These are phyloP conservation scores for Fistulinella prunicolor DNA, from an alignment of 768 basidiomycete species.

Conservation along the genomic window DNA sequence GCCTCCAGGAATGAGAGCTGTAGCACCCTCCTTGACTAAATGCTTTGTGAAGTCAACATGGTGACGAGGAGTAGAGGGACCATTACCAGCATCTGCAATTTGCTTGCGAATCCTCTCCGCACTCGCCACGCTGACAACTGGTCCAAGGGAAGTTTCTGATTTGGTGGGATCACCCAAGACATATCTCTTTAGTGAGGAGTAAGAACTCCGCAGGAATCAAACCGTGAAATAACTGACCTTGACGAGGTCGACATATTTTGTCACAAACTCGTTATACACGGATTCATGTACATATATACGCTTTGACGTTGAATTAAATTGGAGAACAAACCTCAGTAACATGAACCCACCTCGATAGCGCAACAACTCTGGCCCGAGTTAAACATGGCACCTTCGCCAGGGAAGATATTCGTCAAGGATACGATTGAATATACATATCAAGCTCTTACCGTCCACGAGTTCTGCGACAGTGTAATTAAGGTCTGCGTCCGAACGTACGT, in stretches of 20 bases:
- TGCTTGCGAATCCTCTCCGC: conserved; percentile 86
- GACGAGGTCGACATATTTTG: conserved; percentile 65
- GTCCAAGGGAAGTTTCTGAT: conserved; percentile 77
- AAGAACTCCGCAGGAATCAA: background rate
- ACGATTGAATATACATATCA: background rate
- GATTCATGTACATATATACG: conserved; percentile 92
- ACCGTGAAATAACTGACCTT: conserved; percentile 44
- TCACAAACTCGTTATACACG: conserved; percentile 77
- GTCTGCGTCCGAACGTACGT: conserved; percentile 86
- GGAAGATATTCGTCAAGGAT: background rate
- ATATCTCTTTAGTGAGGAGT: conserved; percentile 50
- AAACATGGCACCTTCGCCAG: conserved; percentile 74
- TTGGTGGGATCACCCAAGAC: conserved; percentile 84
- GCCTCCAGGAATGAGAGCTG: conserved; percentile 64
- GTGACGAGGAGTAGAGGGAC: background rate
- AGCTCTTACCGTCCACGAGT: conserved; percentile 77
- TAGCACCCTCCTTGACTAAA: conserved; percentile 76
- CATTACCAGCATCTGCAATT: conserved; percentile 74
- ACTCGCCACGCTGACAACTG: conserved; percentile 86
- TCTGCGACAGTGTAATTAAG: conserved; percentile 78
- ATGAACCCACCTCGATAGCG: conserved; percentile 67
- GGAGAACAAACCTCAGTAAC: background rate
- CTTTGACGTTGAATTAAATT: conserved; percentile 33
- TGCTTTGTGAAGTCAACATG: background rate
- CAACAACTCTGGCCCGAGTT: conserved; percentile 99